A percentile compares a stretch with the other conserved stretches of the same genome.
Evolutionary conservation across 352 stramenopile genomes (phyloP).

Genomic region (Hyaloperonospora arabidopsidis): DNA sequence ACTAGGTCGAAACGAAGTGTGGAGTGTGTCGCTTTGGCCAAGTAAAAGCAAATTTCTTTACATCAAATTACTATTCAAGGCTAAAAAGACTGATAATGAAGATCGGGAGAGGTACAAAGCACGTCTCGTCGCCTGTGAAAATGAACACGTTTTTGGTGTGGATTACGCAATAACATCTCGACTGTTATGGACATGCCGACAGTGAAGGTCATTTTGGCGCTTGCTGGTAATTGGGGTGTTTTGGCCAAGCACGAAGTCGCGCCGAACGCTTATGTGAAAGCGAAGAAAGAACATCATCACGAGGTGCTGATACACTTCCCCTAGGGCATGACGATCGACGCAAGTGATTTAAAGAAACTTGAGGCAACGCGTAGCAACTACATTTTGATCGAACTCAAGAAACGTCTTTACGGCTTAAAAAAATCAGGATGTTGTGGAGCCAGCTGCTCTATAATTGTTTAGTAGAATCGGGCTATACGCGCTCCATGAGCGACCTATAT

Average conservation of each 20-base stretch:
- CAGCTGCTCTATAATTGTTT: slow-evolving; percentile 16
- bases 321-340: slow-evolving; percentile 16
- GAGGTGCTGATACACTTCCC: slow-evolving; percentile 11
- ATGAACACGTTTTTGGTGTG: slow-evolving; percentile 18
- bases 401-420: slow-evolving; percentile 28
- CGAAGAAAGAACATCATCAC: background rate
- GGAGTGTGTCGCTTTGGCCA: background rate
- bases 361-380: slow-evolving; percentile 4
- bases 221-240: background rate
- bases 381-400: slow-evolving; percentile 11
- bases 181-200: slow-evolving; percentile 10
- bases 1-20: too few species aligned
- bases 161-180: background rate
- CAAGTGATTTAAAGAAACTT: background rate
- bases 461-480: slow-evolving; percentile 9
- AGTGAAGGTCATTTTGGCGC: slow-evolving; percentile 5
- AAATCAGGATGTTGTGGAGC: slow-evolving; percentile 27
- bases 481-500: background rate
- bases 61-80: slow-evolving; percentile 12
- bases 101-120: slow-evolving; percentile 19
- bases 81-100: slow-evolving; percentile 6
- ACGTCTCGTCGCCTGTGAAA: slow-evolving; percentile 11
- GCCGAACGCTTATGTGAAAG: background rate
- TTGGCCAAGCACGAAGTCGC: background rate
- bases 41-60: slow-evolving; percentile 10